Evolutionary conservation across 768 basidiomycete genomes (phyloP).

Genomic region (Rhodosporidiobolus sp.): DNA sequence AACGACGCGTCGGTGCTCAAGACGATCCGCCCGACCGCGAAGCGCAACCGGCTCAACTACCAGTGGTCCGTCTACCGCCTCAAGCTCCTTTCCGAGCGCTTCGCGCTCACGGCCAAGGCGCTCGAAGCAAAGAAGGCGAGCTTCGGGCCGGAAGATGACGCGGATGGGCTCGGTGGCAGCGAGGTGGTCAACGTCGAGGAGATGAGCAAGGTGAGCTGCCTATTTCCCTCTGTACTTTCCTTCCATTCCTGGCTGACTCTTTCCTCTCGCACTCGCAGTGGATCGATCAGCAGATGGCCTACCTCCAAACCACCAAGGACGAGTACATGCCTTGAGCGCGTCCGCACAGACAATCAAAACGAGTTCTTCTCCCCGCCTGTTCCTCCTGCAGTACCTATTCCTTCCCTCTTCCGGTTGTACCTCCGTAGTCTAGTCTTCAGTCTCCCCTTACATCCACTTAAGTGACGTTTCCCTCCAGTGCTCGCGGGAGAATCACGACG

Average conservation of each 20-base stretch:
- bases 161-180: slow-evolving; percentile 6
- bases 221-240: background rate
- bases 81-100: slow-evolving; percentile 27
- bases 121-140: slow-evolving; percentile 15
- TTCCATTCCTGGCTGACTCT: background rate
- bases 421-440: no score
- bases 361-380: no score
- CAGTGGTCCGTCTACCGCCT: slow-evolving; percentile 21
- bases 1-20: slow-evolving; percentile 24
- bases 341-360: no score
- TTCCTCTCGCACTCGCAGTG: background rate
- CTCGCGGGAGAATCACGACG: no score
- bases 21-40: slow-evolving; percentile 25
- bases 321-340: background rate
- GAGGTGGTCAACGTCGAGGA: slow-evolving; percentile 11
- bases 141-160: background rate
- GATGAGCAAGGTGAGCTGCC: background rate
- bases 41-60: slow-evolving; percentile 28
- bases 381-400: no score
- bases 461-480: no score
- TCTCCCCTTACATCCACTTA: no score
- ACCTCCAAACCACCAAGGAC: slow-evolving; percentile 2
- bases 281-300: slow-evolving; percentile 16
- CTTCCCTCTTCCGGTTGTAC: no score
- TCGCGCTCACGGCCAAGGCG: slow-evolving; percentile 4